Percentiles rank a stretch among this genome's conserved stretches.
phyloP scores from a whole-genome alignment of 1,284 basidiomycete genomes.

The Trametes hirsuta region DNA sequence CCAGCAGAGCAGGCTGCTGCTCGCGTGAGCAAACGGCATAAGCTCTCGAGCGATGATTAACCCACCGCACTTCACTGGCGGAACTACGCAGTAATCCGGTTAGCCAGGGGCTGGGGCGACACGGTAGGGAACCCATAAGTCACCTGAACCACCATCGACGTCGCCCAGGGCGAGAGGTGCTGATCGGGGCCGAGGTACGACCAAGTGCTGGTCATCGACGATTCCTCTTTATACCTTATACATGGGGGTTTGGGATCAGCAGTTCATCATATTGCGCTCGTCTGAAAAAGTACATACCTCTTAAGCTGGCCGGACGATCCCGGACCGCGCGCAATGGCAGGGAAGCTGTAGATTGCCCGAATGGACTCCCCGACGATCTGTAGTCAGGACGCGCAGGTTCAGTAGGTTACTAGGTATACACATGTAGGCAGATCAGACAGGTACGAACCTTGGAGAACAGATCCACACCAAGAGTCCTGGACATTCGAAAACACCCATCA shows the following conservation, averaged over 20 bases:
- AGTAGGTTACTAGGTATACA: not conserved
- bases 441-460: constrained; percentile 52
- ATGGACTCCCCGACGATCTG: constrained; percentile 51
- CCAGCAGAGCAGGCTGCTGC: no score
- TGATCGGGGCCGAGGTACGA: constrained; percentile 51
- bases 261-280: no score
- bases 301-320: constrained; percentile 56
- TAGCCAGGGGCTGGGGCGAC: constrained; percentile 2
- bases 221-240: constrained; percentile 31
- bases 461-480: constrained; percentile 55
- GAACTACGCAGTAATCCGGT: constrained; percentile 4
- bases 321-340: constrained; percentile 55
- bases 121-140: constrained; percentile 12
- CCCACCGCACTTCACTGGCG: not conserved
- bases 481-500: not conserved
- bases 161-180: constrained; percentile 53
- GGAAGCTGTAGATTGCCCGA: constrained; percentile 51
- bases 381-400: not conserved
- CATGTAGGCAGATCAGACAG: constrained; percentile 5
- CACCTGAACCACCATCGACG: constrained; percentile 51
- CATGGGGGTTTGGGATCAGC: no score
- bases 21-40: no score
- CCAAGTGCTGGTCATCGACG: constrained; percentile 37
- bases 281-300: constrained; percentile 32
- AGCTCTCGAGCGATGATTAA: not conserved